Evolutionary conservation across 1,284 basidiomycete genomes (phyloP).

Genomic region (Leccinum ponderosum): DNA sequence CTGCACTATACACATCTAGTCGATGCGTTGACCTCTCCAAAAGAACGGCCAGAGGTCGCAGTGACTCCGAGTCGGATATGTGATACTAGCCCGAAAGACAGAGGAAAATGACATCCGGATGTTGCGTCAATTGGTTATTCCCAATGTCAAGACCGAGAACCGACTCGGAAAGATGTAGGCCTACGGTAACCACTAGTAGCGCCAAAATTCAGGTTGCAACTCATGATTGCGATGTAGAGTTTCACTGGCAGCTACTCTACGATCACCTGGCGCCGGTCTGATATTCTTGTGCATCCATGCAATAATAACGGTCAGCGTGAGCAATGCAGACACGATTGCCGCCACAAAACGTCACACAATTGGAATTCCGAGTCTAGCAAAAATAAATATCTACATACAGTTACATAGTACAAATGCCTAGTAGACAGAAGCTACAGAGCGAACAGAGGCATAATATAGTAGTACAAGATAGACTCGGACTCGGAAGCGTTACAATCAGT

Average conservation of each 20-base stretch:
- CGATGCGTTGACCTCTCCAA: not conserved
- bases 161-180: slow-evolving; percentile 6
- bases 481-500: too few species aligned
- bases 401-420: too few species aligned
- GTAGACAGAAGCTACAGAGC: too few species aligned
- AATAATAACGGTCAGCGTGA: not conserved
- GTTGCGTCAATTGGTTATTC: slow-evolving; percentile 2
- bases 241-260: not conserved
- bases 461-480: too few species aligned
- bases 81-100: slow-evolving; percentile 1
- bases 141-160: not conserved
- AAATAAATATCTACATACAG: too few species aligned
- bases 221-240: slow-evolving; percentile 6
- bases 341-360: too few species aligned
- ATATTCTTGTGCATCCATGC: slow-evolving; percentile 2
- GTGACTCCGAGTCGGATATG: not conserved
- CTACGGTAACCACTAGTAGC: not conserved
- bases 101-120: slow-evolving; percentile 10
- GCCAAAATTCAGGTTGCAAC: not conserved
- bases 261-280: not conserved
- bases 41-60: slow-evolving; percentile 15
- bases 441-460: too few species aligned
- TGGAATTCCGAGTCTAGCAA: too few species aligned
- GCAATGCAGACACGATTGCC: not conserved
- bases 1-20: not conserved